Percentiles rank a stretch among this genome's conserved stretches.
These are phyloP conservation scores for Alternaria solani DNA, from an alignment of 2,329 filamentous ascomycete species.

Conservation along the genomic window DNA sequence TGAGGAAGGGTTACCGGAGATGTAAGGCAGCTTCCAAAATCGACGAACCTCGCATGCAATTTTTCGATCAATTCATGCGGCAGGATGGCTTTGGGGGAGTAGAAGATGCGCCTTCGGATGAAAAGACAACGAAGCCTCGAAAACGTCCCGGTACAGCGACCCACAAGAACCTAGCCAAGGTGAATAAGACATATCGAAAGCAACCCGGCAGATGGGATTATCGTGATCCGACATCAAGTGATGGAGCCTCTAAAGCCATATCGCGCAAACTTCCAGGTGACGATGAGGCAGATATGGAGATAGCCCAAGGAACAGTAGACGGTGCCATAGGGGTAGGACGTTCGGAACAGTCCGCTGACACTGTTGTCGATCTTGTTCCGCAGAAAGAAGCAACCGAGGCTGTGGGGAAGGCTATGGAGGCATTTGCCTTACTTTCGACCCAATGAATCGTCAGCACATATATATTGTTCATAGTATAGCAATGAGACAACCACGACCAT, in stretches of 20 bases:
- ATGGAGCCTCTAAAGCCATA: not conserved
- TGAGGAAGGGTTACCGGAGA: slow-evolving; percentile 6
- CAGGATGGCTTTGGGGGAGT: slow-evolving; percentile 17
- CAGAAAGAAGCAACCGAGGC: slow-evolving; percentile 15
- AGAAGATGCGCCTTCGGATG: slow-evolving; percentile 2
- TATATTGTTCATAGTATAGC: not conserved
- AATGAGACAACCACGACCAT: not conserved
- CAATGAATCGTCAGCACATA: not conserved
- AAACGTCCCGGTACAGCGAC: slow-evolving; percentile 12
- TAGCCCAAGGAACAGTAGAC: not conserved
- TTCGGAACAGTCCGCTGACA: slow-evolving; percentile 4
- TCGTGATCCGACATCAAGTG: not conserved
- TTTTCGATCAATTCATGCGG: slow-evolving; percentile 18
- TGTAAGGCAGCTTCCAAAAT: slow-evolving; percentile 16
- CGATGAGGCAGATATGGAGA: not conserved
- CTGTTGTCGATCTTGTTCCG: slow-evolving; percentile 11
- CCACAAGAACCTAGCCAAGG: not conserved
- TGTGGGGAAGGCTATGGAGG: slow-evolving; percentile 14
- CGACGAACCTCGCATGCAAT: slow-evolving; percentile 17
- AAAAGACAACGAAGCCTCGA: slow-evolving; percentile 2
- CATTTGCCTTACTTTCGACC: slow-evolving; percentile 9
- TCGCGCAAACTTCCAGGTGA: not conserved
- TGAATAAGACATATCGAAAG: not conserved
- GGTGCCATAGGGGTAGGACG: not conserved
- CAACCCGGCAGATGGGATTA: slow-evolving; percentile 5